Evolutionary conservation across 257 asterid species (phyloP).

Genomic region (Datura wrightii): DNA sequence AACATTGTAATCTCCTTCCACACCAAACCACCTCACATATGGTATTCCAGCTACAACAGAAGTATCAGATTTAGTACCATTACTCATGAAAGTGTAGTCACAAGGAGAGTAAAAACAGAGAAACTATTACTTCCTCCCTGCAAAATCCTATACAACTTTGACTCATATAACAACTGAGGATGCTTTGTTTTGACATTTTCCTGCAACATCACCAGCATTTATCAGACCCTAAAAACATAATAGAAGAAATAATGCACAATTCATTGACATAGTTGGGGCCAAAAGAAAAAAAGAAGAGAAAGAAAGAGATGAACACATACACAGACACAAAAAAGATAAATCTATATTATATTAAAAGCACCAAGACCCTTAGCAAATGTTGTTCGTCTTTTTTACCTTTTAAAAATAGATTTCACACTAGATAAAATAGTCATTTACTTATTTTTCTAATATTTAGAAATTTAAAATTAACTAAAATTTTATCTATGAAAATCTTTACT

Average conservation of each 20-base stretch:
- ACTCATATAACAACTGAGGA: slow-evolving; percentile 93
- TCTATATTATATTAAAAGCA: too few relatives aligned
- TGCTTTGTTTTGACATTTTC: slow-evolving; percentile 96
- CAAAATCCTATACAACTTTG: slow-evolving; percentile 86
- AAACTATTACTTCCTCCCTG: slow-evolving; percentile 93
- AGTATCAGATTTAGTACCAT: slow-evolving; percentile 40
- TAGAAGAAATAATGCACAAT: slow-evolving; percentile 18
- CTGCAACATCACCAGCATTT: slow-evolving; percentile 46
- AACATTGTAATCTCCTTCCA: slow-evolving; percentile 94
- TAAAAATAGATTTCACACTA: too few relatives aligned
- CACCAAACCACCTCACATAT: slow-evolving; percentile 92
- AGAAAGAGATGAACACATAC: neutral
- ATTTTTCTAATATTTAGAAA: too few relatives aligned
- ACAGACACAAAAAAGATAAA: neutral
- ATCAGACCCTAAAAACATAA: slow-evolving; percentile 4
- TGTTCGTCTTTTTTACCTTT: too few relatives aligned
- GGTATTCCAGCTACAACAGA: slow-evolving; percentile 88
- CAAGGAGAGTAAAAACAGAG: neutral
- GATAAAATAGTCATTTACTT: too few relatives aligned
- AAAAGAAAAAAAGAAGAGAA: neutral
- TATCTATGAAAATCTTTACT: too few relatives aligned
- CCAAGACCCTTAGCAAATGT: too few relatives aligned
- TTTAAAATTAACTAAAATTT: too few relatives aligned
- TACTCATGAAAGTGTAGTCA: slow-evolving; percentile 25
- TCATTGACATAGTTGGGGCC: slow-evolving; percentile 18